Evolutionary conservation across 495 filamentous ascomycete genomes (phyloP), one percentile per base, ranked within the genome.

Genomic region (Penicillium crystallinum): DNA sequence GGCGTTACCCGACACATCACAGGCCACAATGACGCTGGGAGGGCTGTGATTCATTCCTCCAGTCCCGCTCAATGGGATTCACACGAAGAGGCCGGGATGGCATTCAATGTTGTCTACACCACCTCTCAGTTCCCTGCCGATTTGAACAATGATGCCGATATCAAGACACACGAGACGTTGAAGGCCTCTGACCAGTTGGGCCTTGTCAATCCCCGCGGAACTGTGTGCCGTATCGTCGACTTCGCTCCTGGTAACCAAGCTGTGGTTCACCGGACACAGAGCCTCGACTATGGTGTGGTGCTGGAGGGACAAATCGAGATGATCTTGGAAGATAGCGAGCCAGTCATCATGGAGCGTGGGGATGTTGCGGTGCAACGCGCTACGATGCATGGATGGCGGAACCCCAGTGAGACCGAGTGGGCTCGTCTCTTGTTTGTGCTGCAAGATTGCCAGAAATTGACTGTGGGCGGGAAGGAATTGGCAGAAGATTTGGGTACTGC

Each of bases 301-400:
- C 51, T 93, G n/a, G 87, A 91, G 61, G 89, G 89, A 0, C 63
- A 79, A 58, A 35, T 92, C 42, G 88, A 91, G 62, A 88, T 91
- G 69, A 82, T 87, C 78, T 79, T 74, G 39, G 86, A 90, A 64
- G 78, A 81, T 0, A 77, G 73, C n/a, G 71, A 76, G 3, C 81
- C 80, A 51, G 81, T 82, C 41, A 57, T 82, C 56, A 47, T 90
- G 69, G 78, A 84, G 57, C 84, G 85, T 37, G 81, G 83, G 19
- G 87, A 91, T 63, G 81, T 87, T 15, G 85, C 87, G 50, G 68
- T 88, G 57, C 79, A 89, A 39, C 77, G 85, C 52, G 78, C 79
- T 38, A 74, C 73, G 17, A 72, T 67, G 59, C 73, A 76, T 58
- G 71, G 61, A n/a, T 76, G 73, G 73, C 39, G 62, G 22, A 76